Evolutionary conservation across 441 rosid genomes (phyloP).

Genomic region (Arabidopsis lyrata): DNA sequence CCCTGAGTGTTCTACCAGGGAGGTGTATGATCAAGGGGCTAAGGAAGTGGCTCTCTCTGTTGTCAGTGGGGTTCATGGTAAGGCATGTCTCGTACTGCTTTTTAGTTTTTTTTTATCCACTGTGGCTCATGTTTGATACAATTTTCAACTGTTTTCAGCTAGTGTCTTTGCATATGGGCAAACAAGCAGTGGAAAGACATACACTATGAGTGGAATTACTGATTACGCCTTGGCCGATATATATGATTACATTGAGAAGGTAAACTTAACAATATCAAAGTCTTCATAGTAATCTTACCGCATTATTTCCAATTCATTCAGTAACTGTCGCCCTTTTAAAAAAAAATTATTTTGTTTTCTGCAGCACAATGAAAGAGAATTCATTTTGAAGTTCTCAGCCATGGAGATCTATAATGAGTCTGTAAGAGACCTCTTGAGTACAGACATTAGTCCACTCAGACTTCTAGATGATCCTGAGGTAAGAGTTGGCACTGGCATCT

Average conservation of each 20-base stretch:
- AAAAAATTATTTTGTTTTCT: conserved; percentile 20
- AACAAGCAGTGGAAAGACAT: conserved; percentile 96
- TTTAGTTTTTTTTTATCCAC: conserved; percentile 41
- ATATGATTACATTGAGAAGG: conserved; percentile 81
- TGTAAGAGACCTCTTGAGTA: conserved; percentile 83
- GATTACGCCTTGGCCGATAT: conserved; percentile 80
- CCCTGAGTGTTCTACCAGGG: conserved; percentile 57
- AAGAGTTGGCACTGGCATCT: conserved; percentile 36
- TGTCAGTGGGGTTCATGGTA: conserved; percentile 68
- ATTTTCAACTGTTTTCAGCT: conserved; percentile 57
- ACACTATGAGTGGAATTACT: conserved; percentile 91
- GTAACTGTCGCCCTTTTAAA: conserved; percentile 20
- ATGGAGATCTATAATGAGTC: conserved; percentile 97
- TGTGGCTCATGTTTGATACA: conserved; percentile 18
- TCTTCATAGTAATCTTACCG: conserved; percentile 2
- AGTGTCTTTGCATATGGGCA: conserved; percentile 99
- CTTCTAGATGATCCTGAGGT: conserved; percentile 97
- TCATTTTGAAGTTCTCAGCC: conserved; percentile 79
- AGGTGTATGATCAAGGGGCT: conserved; percentile 75
- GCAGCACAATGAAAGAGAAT: conserved; percentile 89
- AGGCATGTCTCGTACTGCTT: conserved; percentile 29
- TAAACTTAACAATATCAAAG: conserved; percentile 38
- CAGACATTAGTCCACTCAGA: conserved; percentile 75
- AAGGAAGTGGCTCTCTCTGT: conserved; percentile 75
- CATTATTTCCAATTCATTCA: conserved; percentile 13